These are phyloP conservation scores for Mycosphaerella sp. DNA, from an alignment of 2,329 filamentous ascomycete species.

Conservation along the genomic window DNA sequence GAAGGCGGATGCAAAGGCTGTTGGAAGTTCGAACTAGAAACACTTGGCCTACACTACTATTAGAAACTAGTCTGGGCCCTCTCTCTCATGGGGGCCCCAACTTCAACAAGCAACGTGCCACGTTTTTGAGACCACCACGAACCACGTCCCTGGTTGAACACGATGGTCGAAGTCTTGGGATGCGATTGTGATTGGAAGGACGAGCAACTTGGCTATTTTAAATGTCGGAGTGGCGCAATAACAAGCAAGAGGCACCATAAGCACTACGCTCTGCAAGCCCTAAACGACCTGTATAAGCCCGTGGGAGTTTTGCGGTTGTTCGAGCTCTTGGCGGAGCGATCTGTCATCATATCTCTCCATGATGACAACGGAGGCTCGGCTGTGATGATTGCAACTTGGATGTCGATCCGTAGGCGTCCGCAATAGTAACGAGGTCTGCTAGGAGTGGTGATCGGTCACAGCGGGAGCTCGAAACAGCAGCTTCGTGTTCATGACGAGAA, in stretches of 20 bases:
- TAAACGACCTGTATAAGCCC: neutral
- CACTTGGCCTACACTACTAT: too few relatives aligned
- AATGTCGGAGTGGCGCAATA: neutral
- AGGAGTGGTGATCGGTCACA: too few relatives aligned
- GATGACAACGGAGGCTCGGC: neutral
- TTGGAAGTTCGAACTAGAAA: too few relatives aligned
- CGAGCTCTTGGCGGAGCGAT: neutral
- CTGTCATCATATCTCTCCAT: neutral
- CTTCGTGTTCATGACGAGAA: too few relatives aligned
- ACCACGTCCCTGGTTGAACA: too few relatives aligned
- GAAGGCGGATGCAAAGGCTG: too few relatives aligned
- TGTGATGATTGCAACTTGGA: neutral
- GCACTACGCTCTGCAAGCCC: neutral
- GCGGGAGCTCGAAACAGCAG: too few relatives aligned
- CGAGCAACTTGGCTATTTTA: neutral
- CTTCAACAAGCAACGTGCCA: too few relatives aligned
- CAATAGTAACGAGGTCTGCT: too few relatives aligned
- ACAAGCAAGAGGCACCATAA: neutral
- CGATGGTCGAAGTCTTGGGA: neutral
- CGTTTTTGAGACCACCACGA: too few relatives aligned
- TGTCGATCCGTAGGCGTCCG: neutral
- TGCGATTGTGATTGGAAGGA: neutral
- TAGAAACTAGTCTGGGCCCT: too few relatives aligned
- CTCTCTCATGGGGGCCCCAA: too few relatives aligned
- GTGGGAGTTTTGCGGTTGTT: neutral